These are phyloP conservation scores for Eragrostis tef DNA, from an alignment of 202 grass and related monocot species.

Conservation along the genomic window DNA sequence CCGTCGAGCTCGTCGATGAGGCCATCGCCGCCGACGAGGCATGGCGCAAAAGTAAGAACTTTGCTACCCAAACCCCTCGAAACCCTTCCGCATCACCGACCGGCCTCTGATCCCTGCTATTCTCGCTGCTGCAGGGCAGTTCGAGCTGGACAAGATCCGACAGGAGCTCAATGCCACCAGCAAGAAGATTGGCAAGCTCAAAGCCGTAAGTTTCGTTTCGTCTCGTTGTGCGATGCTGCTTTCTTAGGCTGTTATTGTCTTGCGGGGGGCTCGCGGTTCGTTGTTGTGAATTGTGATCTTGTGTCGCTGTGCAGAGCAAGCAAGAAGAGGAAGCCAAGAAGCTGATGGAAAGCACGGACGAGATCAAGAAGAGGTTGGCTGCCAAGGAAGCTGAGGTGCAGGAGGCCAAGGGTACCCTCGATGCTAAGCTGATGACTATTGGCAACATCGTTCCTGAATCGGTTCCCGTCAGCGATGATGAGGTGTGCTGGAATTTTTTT, in stretches of 20 bases:
- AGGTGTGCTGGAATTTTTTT: slow-evolving; percentile 51
- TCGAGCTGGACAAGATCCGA: slow-evolving; percentile 65
- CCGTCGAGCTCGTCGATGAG: slow-evolving; percentile 81
- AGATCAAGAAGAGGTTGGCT: slow-evolving; percentile 70
- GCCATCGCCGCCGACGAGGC: slow-evolving; percentile 75
- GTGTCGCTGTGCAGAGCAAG: slow-evolving; percentile 54
- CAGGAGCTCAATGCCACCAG: slow-evolving; percentile 77
- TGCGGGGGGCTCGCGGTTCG: background rate
- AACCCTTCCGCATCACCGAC: background rate
- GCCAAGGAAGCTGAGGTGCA: slow-evolving; percentile 85
- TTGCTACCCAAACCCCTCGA: background rate
- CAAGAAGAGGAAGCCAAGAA: slow-evolving; percentile 68
- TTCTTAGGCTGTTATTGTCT: too few species aligned
- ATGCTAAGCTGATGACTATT: slow-evolving; percentile 66
- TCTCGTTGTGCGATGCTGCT: background rate
- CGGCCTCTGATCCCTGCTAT: background rate
- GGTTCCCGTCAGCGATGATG: slow-evolving; percentile 72
- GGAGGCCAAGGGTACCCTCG: slow-evolving; percentile 75
- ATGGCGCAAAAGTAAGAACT: slow-evolving; percentile 74
- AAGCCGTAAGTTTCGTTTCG: slow-evolving; percentile 51
- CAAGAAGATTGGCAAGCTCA: slow-evolving; percentile 77
- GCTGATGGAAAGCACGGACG: slow-evolving; percentile 77
- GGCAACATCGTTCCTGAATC: slow-evolving; percentile 83
- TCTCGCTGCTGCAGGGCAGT: slow-evolving; percentile 51
- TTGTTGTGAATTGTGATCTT: background rate